Conservation (phyloP, 2,329 filamentous ascomycete genomes). For the Hypoxylon sp. region DNA sequence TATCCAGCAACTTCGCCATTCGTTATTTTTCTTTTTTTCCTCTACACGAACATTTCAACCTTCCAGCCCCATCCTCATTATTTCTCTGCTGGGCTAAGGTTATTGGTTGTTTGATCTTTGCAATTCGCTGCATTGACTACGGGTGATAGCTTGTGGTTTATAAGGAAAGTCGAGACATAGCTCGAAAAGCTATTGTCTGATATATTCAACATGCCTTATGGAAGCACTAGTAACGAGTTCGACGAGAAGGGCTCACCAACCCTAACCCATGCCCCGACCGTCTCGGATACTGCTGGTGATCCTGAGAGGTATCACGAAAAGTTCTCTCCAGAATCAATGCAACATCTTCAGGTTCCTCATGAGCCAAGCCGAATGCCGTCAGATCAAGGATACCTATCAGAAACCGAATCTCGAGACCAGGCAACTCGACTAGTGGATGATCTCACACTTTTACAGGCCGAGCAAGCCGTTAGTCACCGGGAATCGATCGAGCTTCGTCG, state of each 20-base stretch:
- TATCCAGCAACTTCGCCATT: constrained; percentile 25
- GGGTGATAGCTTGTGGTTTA: constrained; percentile 4
- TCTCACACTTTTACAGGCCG: constrained; percentile 52
- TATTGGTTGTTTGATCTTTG: constrained; percentile 11
- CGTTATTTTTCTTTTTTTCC: constrained; percentile 22
- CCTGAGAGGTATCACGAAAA: constrained; percentile 37
- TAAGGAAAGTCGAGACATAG: neutral
- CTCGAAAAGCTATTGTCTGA: neutral
- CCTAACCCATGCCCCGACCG: constrained; percentile 45
- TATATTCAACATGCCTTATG: constrained; percentile 32
- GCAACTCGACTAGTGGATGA: constrained; percentile 52
- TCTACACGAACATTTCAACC: neutral
- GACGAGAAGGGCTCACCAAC: constrained; percentile 49
- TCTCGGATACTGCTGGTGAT: constrained; percentile 45
- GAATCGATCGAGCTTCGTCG: constrained; percentile 46
- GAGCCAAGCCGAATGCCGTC: constrained; percentile 31
- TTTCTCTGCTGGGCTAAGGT: neutral
- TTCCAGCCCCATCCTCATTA: neutral
- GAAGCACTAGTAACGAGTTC: constrained; percentile 26
- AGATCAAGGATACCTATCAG: constrained; percentile 44
- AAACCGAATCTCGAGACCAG: constrained; percentile 49
- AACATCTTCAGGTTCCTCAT: constrained; percentile 45
- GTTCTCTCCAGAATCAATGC: constrained; percentile 30
- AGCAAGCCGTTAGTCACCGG: constrained; percentile 50
- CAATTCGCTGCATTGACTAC: neutral